phyloP scores from a whole-genome alignment of 495 filamentous ascomycete species.

The Aspergillus avenaceus region DNA sequence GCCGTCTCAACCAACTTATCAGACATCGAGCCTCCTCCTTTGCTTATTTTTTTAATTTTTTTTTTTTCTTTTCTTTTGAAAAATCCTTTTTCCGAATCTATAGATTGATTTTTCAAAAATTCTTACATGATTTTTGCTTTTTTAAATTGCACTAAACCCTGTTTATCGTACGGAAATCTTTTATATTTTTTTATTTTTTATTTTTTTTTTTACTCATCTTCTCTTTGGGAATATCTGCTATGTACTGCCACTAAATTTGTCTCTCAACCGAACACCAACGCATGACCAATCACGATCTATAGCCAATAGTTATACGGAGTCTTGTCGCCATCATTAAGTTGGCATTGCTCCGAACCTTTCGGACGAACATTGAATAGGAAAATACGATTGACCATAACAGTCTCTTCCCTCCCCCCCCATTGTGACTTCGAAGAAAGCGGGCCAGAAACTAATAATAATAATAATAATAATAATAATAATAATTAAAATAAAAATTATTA shows the following conservation, averaged over 20 bases:
- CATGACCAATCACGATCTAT: not conserved
- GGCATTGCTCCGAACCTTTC: not conserved
- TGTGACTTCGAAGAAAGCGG: too few relatives aligned
- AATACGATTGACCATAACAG: not conserved
- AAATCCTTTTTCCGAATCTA: too few relatives aligned
- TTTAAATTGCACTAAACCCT: too few relatives aligned
- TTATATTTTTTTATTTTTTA: not conserved
- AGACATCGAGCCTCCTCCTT: not conserved
- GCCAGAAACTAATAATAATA: too few relatives aligned
- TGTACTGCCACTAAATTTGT: not conserved
- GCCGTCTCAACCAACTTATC: not conserved
- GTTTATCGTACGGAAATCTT: too few relatives aligned
- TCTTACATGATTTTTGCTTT: too few relatives aligned
- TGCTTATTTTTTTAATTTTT: not conserved
- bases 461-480: not conserved
- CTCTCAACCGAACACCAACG: not conserved
- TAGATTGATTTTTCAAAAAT: too few relatives aligned
- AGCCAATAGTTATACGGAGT: not conserved
- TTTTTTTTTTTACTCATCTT: not conserved
- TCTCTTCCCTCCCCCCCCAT: not conserved
- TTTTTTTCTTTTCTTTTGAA: not conserved
- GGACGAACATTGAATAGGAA: not conserved
- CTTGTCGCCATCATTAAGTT: not conserved
- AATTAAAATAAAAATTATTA: not conserved
- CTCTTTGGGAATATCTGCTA: not conserved